Base-by-base conservation (phyloP, 306 rosid genomes). In the Trichosanthes truncata region DNA sequence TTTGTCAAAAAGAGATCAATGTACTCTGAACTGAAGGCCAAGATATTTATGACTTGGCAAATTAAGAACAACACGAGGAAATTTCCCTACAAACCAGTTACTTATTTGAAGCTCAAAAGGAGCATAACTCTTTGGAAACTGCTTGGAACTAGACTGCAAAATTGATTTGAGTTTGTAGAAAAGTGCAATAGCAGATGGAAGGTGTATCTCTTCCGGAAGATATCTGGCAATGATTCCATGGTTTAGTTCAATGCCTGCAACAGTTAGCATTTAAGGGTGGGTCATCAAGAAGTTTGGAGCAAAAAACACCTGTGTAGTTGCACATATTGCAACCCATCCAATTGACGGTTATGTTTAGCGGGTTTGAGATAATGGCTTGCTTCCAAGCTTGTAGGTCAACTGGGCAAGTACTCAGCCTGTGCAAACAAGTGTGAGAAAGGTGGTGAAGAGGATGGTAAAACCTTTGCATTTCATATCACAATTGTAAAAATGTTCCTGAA, bases 191-290 rank as follows among this genome's bases (percentile, higher is more conserved):
- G 91, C 92, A 18, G 55, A 8, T 5, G 89, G 84, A 0, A 85
- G 76, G 0, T 90, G 92, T 14, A 93, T 93, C 79, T 88, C 91
- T 61, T 88, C 86, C 0, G 97, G 98, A 46, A 93, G 88, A 35
- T 88, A 81, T 4, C 92, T 97, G 3, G 97, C 94, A 79, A 93
- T 93, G 87, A 87, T 90, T 5, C 81, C 88, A 23, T 93, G 92
- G 85, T 93, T 93, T 61, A 91, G 89, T 82, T 93, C 97, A 55
- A 91, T 87, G 74, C 96, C 96, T 5, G 92, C 96, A 0, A 93
- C 94, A 0, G 90, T 90, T 13, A 78, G 81, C 79, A 89, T 21
- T 25, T 67, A 82, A 0, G 91, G 85, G 82, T 87, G 91, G 85
- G 82, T 87, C 81, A 3, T 87, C 90, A 0, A 20, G 80, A 1